Evolutionary conservation across 1,284 basidiomycete genomes (phyloP).

Genomic region (Cryptococcus floricola): DNA sequence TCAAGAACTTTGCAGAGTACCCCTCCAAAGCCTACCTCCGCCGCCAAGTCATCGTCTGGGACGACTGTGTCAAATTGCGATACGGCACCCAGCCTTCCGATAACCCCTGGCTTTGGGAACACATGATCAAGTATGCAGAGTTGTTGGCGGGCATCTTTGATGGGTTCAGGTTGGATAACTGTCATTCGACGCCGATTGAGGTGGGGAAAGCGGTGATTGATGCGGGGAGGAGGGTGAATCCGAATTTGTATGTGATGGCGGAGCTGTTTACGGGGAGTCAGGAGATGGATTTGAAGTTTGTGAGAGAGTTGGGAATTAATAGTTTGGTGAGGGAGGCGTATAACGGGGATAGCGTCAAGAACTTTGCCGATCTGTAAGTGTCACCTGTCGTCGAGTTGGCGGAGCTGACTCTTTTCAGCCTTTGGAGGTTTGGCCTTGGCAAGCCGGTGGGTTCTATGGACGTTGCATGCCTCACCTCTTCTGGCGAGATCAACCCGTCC

Average conservation of each 20-base stretch:
- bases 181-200: conserved; percentile 92
- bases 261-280: conserved; percentile 96
- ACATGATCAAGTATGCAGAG: conserved; percentile 84
- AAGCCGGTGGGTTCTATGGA: conserved; percentile 95
- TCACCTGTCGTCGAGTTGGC: neutral
- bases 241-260: conserved; percentile 90
- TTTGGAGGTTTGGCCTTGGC: conserved; percentile 81
- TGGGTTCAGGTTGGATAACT: conserved; percentile 96
- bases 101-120: conserved; percentile 92
- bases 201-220: conserved; percentile 92
- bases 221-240: conserved; percentile 79
- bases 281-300: conserved; percentile 86
- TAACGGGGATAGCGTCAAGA: conserved; percentile 82
- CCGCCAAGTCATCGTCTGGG: conserved; percentile 95
- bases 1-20: conserved; percentile 89
- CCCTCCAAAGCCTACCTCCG: conserved; percentile 95
- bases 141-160: conserved; percentile 78
- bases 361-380: conserved; percentile 65
- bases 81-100: conserved; percentile 74
- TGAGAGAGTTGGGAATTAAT: conserved; percentile 84
- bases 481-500: conserved; percentile 65
- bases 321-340: conserved; percentile 86
- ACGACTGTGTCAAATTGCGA: conserved; percentile 94
- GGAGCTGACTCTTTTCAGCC: conserved; percentile 17
- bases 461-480: conserved; percentile 68